Conservation (phyloP, 176 grass and related monocot species). For the Oryza brachyantha region DNA sequence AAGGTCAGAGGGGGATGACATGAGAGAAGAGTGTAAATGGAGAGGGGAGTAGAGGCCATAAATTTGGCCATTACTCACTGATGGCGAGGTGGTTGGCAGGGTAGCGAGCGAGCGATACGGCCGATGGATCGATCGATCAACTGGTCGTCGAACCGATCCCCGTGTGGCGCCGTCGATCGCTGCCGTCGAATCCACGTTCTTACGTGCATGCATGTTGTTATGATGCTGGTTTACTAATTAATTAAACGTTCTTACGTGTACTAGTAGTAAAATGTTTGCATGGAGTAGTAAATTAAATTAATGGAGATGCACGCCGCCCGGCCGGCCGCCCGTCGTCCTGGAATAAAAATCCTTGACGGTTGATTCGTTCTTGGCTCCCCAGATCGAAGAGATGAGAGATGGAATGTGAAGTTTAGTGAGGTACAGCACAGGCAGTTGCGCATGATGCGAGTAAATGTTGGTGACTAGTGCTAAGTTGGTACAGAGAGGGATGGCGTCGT, state of each 20-base stretch:
- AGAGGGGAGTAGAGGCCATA: neutral
- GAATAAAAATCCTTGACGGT: neutral
- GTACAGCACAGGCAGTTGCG: neutral
- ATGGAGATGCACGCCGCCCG: accelerated
- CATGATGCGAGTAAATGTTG: neutral
- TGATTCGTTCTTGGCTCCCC: neutral
- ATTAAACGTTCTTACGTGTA: no score
- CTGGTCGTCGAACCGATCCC: no score
- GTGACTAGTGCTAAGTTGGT: neutral
- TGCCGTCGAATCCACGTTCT: neutral
- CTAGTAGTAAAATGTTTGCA: neutral
- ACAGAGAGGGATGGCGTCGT: neutral
- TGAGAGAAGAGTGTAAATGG: neutral
- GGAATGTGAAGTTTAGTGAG: neutral
- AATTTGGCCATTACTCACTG: neutral
- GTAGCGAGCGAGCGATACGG: neutral
- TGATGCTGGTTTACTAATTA: no score
- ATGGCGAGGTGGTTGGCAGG: neutral
- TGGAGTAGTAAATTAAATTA: neutral
- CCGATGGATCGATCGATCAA: no score
- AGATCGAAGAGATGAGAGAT: neutral
- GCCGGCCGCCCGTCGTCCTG: no score
- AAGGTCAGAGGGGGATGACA: neutral
- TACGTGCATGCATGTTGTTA: neutral
- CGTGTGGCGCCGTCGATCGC: neutral